Evolutionary conservation across 257 asterid genomes (phyloP), one percentile per base, ranked within the genome.

Genomic region (Nicotiana sylvestris): DNA sequence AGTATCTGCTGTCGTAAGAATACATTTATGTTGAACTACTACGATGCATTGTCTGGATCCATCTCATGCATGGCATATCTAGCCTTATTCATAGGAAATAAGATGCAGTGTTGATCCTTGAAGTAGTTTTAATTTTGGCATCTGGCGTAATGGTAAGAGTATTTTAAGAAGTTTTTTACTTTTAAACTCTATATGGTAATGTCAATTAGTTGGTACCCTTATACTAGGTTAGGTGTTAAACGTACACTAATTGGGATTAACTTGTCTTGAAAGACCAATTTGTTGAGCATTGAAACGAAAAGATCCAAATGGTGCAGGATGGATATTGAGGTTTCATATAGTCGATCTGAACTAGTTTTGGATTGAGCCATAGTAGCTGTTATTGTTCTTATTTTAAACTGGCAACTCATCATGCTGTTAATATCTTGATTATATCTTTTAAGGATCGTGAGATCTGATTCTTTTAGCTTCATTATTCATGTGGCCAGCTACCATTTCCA

Each of bases 401-500:
- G 62, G 18, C 12, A 13, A 49, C 62, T 49, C 15, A 49, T 49
- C 61, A 72, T 74, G 80, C 43, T 13, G 61, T 74, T 57, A 49
- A 74, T 13, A 74, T 13, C 80, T 74, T 74, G 80, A 49, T 74
- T 74, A 0, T 27, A 15, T 27, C 6, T 6, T 49, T 74, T 15
- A 15, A 25, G 62, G 62, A 49, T 74, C 27, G 15, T 74, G 27
- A 49, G 27, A 49, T 6, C 25, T 74, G 30, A 30, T 39, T 81
- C 78, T 30, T 18, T 62, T 53, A 11, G 16, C 29, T 39, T 81
- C 64, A 81, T 43, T 37, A 58, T 78, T 33, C 51, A 43, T 88
- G 66, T 76, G 65, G 11, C 81, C 90, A 95, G 99, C 85, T 95
- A 78, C 98, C 97, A 30, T 92, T 95, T 83, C 98, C 99, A 2